Percentiles rank a stretch among this genome's conserved stretches.
Evolutionary conservation across 2,329 filamentous ascomycete species (phyloP).

Genomic region (Fusarium sp.): DNA sequence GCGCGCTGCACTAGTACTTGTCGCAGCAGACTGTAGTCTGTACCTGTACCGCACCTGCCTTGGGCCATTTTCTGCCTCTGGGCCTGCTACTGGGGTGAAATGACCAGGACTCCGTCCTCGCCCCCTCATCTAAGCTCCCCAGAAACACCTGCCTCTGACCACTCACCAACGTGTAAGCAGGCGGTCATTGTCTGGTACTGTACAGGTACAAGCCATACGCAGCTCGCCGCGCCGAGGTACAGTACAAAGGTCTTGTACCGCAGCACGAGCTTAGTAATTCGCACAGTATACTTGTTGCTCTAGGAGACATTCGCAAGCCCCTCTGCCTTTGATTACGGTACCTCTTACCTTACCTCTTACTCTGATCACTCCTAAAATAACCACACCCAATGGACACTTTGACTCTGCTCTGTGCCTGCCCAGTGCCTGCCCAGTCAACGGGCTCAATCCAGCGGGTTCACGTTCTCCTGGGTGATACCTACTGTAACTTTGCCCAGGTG

Average conservation of each 20-base stretch:
- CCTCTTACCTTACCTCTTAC: slow-evolving; percentile 3
- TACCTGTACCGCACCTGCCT: slow-evolving; percentile 34
- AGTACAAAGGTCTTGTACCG: slow-evolving; percentile 48
- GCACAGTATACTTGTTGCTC: slow-evolving; percentile 48
- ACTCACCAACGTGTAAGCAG: slow-evolving; percentile 33
- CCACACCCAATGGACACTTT: slow-evolving; percentile 5
- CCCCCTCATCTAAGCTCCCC: slow-evolving; percentile 36
- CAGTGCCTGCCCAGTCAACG: slow-evolving; percentile 28
- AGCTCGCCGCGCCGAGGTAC: slow-evolving; percentile 46
- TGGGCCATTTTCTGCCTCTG: slow-evolving; percentile 21
- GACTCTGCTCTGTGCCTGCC: slow-evolving; percentile 8
- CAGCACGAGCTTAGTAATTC: slow-evolving; percentile 8
- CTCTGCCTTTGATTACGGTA: slow-evolving; percentile 35
- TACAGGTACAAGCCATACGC: slow-evolving; percentile 47
- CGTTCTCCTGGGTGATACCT: slow-evolving; percentile 27
- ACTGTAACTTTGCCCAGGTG: slow-evolving; percentile 11
- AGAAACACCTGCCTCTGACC: slow-evolving; percentile 32
- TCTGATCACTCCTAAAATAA: slow-evolving; percentile 28
- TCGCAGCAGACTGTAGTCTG: slow-evolving; percentile 26
- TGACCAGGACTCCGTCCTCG: slow-evolving; percentile 33
- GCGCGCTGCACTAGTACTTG: slow-evolving; percentile 35
- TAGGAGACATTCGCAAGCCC: slow-evolving; percentile 36
- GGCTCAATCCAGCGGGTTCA: slow-evolving; percentile 22
- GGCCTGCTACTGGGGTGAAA: slow-evolving; percentile 25
- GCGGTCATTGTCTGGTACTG: slow-evolving; percentile 48